Base-by-base conservation (phyloP, 148 eudicot species). In the Fallopia convolvulus region DNA sequence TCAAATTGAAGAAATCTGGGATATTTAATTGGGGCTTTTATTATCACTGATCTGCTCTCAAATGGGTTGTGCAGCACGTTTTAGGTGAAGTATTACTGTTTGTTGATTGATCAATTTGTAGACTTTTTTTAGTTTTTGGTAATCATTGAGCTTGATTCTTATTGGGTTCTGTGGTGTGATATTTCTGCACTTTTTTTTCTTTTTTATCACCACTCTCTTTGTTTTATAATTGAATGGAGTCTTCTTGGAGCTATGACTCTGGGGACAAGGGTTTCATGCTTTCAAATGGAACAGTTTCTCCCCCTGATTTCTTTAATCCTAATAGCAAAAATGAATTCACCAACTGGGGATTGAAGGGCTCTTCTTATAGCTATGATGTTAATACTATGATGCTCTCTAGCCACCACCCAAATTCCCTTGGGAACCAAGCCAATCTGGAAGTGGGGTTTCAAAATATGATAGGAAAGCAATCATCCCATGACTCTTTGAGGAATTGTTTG, bases 401-500 rank as follows among this genome's bases (percentile, higher is more conserved):
- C 72, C 44, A 63, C 39, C 70, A 63, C 39, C 70, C 30, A 63
- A 63, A 18, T 23, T 9, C 40, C 15, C 40, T 12, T 65, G 70
- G 32, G 0, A 32, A 30, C 39, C 70, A 65, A 13, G 40, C 17
- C 18, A 65, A 17, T 39, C 72, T 68, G 14, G 72, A 36, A 68
- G 72, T 15, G 11, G 72, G 72, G 6, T 68, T 33, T 39, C 5
- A 21, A 5, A 44, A 36, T 20, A 66, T 66, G 72, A 36, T 36
- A 15, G 39, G 72, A 21, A 68, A 68, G 42, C 40, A 74, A 49
- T 74, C 58, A 48, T 9, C 76, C 56, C 56, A 30, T 76, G 79
- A 74, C 75, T 79, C 79, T 63, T 63, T 76, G 65, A 74, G 72
- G 26, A 83, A 78, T 72, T 73, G 72, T 18, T 15, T 68, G 44